Evolutionary conservation across 129 eudicot species (phyloP).

Genomic region (Dittrichia graveolens): DNA sequence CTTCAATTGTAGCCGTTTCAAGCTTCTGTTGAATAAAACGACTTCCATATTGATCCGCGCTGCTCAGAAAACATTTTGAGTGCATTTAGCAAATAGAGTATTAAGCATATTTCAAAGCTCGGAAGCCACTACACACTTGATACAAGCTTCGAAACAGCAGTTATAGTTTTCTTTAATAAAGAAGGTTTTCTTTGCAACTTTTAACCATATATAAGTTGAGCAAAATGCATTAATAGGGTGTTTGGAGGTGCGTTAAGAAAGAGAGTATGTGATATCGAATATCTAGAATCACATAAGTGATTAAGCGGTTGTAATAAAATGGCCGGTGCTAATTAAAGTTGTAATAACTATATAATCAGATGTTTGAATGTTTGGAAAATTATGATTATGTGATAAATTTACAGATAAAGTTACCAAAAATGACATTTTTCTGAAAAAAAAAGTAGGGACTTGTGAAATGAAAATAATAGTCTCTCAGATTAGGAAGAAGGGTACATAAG

Average conservation of each 20-base stretch:
- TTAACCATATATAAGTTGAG: not conserved
- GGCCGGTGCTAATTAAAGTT: not conserved
- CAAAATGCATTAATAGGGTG: not conserved
- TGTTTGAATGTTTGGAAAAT: not conserved
- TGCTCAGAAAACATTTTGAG: conserved; percentile 32
- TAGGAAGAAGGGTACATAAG: not conserved
- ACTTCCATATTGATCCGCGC: conserved; percentile 98
- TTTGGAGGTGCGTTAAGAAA: not conserved
- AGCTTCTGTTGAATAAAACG: conserved; percentile 97
- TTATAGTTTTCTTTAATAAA: not conserved
- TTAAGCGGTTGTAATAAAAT: not conserved
- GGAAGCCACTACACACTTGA: not conserved
- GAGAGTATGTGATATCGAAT: not conserved
- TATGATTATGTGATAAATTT: not conserved
- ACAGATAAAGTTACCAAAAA: not conserved
- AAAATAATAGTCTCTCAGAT: not conserved
- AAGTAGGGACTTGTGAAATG: not conserved
- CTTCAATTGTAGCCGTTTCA: conserved; percentile 86
- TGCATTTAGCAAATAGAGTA: not conserved
- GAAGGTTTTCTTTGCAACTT: not conserved
- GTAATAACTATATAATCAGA: not conserved
- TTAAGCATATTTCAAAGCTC: not conserved
- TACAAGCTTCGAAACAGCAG: not conserved
- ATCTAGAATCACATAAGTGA: too few relatives aligned
- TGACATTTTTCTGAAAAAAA: not conserved